Percentiles rank a stretch among this genome's conserved stretches.
These are phyloP conservation scores for Rhizopus arrhizus DNA, from an alignment of 371 early-diverging fungal species.

Conservation along the genomic window DNA sequence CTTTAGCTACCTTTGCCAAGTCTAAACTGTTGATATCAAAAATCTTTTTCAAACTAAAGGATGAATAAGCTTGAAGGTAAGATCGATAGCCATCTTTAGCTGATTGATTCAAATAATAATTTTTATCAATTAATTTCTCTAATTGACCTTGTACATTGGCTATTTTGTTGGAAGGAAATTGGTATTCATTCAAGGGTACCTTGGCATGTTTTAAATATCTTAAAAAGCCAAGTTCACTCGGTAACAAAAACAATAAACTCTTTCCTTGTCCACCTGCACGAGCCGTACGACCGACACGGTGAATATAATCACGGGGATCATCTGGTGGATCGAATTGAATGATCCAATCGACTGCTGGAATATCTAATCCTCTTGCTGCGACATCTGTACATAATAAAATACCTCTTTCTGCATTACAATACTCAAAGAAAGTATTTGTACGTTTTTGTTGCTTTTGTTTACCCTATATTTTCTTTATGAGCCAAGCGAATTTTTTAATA, in stretches of 20 bases:
- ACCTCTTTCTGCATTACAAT: constrained; percentile 87
- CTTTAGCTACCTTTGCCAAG: constrained; percentile 84
- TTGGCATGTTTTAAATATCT: constrained; percentile 96
- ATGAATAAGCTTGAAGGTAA: constrained; percentile 92
- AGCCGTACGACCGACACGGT: constrained; percentile 98
- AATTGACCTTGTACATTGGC: constrained; percentile 86
- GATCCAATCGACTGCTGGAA: constrained; percentile 97
- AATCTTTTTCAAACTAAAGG: constrained; percentile 91
- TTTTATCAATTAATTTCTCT: constrained; percentile 91
- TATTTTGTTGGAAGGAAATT: constrained; percentile 92
- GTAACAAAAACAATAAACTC: constrained; percentile 93
- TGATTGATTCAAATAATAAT: constrained; percentile 92
- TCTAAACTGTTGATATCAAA: constrained; percentile 90
- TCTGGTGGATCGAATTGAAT: constrained; percentile 99
- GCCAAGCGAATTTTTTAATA: background rate
- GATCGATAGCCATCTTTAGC: constrained; percentile 94
- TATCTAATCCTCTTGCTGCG: constrained; percentile 98
- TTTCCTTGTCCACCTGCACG: constrained; percentile 89
- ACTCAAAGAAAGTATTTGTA: constrained; percentile 96
- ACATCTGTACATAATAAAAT: constrained; percentile 97
- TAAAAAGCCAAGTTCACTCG: constrained; percentile 94
- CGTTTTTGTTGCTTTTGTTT: constrained; percentile 95
- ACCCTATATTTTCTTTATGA: constrained; percentile 49
- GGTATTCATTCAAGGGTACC: constrained; percentile 97
- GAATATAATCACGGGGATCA: constrained; percentile 97